Percentiles rank a stretch among this genome's conserved stretches.
phyloP scores from a whole-genome alignment of 2,329 filamentous ascomycete genomes.

The Penicillium polonicum region DNA sequence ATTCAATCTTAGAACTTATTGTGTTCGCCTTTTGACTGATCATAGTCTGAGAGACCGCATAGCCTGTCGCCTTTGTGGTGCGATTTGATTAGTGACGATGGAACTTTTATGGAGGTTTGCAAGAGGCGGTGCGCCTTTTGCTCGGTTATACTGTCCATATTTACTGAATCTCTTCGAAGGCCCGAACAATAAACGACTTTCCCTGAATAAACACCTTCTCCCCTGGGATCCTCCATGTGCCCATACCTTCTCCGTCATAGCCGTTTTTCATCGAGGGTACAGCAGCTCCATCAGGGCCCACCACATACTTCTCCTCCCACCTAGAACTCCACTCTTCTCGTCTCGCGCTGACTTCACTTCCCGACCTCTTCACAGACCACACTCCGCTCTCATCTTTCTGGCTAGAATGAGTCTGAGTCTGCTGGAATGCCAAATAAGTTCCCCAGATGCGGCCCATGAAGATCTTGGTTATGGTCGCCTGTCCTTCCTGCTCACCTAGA shows the following conservation, averaged over 20 bases:
- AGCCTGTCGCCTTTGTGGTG: too few species aligned
- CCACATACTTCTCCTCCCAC: neutral
- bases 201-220: neutral
- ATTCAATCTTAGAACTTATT: too few species aligned
- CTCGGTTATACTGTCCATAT: neutral
- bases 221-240: neutral
- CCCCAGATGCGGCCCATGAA: neutral
- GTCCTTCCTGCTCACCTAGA: neutral
- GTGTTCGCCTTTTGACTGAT: too few species aligned
- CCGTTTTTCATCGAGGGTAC: neutral
- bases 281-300: neutral
- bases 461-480: neutral
- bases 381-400: neutral
- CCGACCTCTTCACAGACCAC: neutral
- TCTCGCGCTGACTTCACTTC: neutral
- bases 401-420: neutral
- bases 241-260: neutral
- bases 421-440: neutral
- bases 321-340: neutral
- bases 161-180: neutral
- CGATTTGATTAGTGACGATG: too few species aligned
- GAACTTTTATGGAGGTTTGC: too few species aligned
- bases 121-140: too few species aligned
- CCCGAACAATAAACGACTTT: neutral
- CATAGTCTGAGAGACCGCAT: too few species aligned